A percentile compares a stretch with the other conserved stretches of the same genome.
phyloP scores from a whole-genome alignment of 352 stramenopile species.

The Peronosclerospora sorghi region DNA sequence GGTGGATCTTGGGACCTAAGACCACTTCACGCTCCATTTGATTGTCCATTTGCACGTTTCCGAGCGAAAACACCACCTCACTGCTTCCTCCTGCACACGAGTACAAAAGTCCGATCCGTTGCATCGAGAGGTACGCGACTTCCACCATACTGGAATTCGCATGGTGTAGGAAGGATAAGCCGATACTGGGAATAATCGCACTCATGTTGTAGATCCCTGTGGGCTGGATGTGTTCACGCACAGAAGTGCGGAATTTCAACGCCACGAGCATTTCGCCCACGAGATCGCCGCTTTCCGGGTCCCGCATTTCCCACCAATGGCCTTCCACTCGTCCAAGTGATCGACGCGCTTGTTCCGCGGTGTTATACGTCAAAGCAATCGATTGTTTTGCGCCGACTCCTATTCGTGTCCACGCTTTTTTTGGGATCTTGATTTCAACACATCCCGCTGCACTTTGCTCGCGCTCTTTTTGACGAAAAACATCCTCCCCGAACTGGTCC shows the following conservation, averaged over 20 bases:
- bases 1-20: slow-evolving; percentile 68
- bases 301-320: slow-evolving; percentile 77
- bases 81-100: slow-evolving; percentile 68
- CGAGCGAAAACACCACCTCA: slow-evolving; percentile 70
- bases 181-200: slow-evolving; percentile 70
- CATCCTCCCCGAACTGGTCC: slow-evolving; percentile 34
- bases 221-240: slow-evolving; percentile 37
- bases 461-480: slow-evolving; percentile 16
- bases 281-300: slow-evolving; percentile 60
- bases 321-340: slow-evolving; percentile 63
- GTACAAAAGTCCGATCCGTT: slow-evolving; percentile 68
- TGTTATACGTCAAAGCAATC: slow-evolving; percentile 71
- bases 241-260: slow-evolving; percentile 68
- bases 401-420: slow-evolving; percentile 71
- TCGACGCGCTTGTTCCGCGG: slow-evolving; percentile 53
- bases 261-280: slow-evolving; percentile 74
- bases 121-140: slow-evolving; percentile 80
- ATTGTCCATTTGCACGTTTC: slow-evolving; percentile 85
- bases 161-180: slow-evolving; percentile 78
- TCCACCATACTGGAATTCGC: slow-evolving; percentile 73
- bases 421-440: slow-evolving; percentile 77
- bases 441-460: slow-evolving; percentile 31
- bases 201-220: slow-evolving; percentile 67
- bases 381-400: slow-evolving; percentile 53
- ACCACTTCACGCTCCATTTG: slow-evolving; percentile 84